Base-by-base conservation (phyloP, 1,284 basidiomycete genomes). In the Leccinum fallax region DNA sequence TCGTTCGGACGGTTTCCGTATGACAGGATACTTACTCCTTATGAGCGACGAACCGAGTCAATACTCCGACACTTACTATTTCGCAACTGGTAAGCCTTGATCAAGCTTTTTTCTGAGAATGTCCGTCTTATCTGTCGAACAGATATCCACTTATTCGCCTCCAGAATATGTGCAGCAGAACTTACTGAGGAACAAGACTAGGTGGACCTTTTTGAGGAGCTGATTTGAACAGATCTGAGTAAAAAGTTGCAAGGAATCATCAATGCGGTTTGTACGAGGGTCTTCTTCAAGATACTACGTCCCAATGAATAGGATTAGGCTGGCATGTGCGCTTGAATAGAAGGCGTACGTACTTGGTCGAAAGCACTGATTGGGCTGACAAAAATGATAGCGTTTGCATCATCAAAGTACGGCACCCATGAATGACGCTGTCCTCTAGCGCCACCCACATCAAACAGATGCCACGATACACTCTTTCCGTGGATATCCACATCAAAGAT, bases 301-400 rank as follows among this genome's bases (percentile, higher is more conserved):
- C 48, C 60, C 38, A 11, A 36, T 21, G n/a, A 26, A 34, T 57
- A 24, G 19, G 15, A 36, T 21, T 24, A 55, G 49, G 32, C 15
- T n/a, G 34, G 3, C 19, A 34, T 11, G 48, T 4, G 13, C 24
- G 13, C 30, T 53, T 34, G 5, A 43, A 4, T 40, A 13, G 24
- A 16, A 26, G 61, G 63, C 67, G 40, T 69, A 26, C 24, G 40
- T 69, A 24, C 24, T 81, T 92, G 91, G 76, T 93, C 91, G 70
- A 92, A 93, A 7, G 92, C 92, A 71, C 90, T 92, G 63, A 93
- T 85, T n/a, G 91, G 91, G 34, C 92, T 90, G 57, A 93, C 83
- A 72, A 93, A 93, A 60, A 93, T 93, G 71, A 93, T 93, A 28
- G 92, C 91, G 63, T 89, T 91, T 13, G 91, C 90, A 69, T 92